These are phyloP conservation scores for Triangularia setosa DNA, from an alignment of 2,329 filamentous ascomycete species.

Conservation along the genomic window DNA sequence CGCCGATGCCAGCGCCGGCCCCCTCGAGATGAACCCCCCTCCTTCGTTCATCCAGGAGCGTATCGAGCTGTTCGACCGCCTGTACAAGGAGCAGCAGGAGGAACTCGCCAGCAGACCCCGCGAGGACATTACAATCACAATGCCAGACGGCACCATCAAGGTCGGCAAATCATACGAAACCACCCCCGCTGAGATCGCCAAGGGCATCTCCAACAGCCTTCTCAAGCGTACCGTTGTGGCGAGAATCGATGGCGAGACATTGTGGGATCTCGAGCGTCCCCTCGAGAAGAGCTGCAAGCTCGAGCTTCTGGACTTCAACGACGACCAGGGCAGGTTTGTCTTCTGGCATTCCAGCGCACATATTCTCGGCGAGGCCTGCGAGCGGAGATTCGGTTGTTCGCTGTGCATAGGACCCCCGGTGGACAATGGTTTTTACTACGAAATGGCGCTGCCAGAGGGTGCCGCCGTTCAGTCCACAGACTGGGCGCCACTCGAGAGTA, in stretches of 20 bases:
- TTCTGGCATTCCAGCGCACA: slow-evolving; percentile 97
- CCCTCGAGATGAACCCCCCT: slow-evolving; percentile 49
- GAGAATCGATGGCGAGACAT: slow-evolving; percentile 71
- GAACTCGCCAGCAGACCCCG: slow-evolving; percentile 68
- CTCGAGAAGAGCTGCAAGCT: slow-evolving; percentile 84
- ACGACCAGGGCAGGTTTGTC: slow-evolving; percentile 76
- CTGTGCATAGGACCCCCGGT: slow-evolving; percentile 85
- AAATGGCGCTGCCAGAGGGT: slow-evolving; percentile 79
- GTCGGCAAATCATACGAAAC: slow-evolving; percentile 86
- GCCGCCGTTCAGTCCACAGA: slow-evolving; percentile 69
- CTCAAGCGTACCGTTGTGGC: slow-evolving; percentile 85
- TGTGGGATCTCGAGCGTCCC: slow-evolving; percentile 92
- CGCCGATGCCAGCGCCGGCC: slow-evolving; percentile 36
- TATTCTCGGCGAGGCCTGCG: slow-evolving; percentile 89
- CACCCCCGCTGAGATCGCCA: slow-evolving; percentile 74
- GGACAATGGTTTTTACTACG: slow-evolving; percentile 63
- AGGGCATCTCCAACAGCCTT: slow-evolving; percentile 77
- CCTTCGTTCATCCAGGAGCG: slow-evolving; percentile 80
- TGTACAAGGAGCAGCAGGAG: slow-evolving; percentile 79
- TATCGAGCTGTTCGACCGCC: slow-evolving; percentile 79
- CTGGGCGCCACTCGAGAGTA: slow-evolving; percentile 78
- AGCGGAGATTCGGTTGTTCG: slow-evolving; percentile 79
- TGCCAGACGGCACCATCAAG: slow-evolving; percentile 67
- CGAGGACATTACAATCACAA: slow-evolving; percentile 68
- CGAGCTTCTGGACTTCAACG: slow-evolving; percentile 76